Conservation (phyloP, 1,139 yeast genomes). For the Geotrichum klebahnii region DNA sequence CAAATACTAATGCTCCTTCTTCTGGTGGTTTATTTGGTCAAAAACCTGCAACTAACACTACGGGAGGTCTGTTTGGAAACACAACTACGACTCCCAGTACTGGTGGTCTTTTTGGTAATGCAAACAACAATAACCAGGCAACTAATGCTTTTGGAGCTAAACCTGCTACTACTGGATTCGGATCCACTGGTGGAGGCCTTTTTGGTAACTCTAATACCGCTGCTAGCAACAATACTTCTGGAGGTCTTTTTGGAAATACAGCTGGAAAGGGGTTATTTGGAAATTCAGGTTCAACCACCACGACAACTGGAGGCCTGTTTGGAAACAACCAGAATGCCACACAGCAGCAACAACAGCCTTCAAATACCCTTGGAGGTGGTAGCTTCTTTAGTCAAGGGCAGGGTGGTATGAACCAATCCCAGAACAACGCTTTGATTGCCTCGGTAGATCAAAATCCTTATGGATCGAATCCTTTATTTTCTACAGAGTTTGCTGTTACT, state of each 20-base stretch:
- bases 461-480: constrained; percentile 63
- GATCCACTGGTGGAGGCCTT: constrained; percentile 14
- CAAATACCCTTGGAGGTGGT: constrained; percentile 24
- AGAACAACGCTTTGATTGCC: constrained; percentile 35
- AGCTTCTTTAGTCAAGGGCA: constrained; percentile 6
- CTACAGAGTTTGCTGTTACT: constrained; percentile 41
- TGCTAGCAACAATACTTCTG: constrained; percentile 8
- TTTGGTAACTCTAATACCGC: constrained; percentile 22
- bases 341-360: constrained; percentile 15
- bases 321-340: constrained; percentile 29
- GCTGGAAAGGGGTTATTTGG: constrained; percentile 30
- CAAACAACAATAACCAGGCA: constrained; percentile 8
- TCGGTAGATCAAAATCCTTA: constrained; percentile 64
- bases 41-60: constrained; percentile 27
- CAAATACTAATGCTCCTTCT: constrained; percentile 19
- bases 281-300: constrained; percentile 26
- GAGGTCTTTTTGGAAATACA: constrained; percentile 20
- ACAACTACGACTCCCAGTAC: constrained; percentile 16
- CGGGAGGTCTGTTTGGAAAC: constrained; percentile 28
- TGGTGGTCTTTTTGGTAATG: constrained; percentile 32
- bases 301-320: constrained; percentile 42
- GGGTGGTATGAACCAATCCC: constrained; percentile 1
- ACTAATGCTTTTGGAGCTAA: constrained; percentile 25
- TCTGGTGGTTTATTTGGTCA: constrained; percentile 44
- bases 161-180: constrained; percentile 15